Evolutionary conservation across 352 stramenopile species (phyloP), one percentile per base, ranked within the genome.

Genomic region (Globisporangium heterothallicum): DNA sequence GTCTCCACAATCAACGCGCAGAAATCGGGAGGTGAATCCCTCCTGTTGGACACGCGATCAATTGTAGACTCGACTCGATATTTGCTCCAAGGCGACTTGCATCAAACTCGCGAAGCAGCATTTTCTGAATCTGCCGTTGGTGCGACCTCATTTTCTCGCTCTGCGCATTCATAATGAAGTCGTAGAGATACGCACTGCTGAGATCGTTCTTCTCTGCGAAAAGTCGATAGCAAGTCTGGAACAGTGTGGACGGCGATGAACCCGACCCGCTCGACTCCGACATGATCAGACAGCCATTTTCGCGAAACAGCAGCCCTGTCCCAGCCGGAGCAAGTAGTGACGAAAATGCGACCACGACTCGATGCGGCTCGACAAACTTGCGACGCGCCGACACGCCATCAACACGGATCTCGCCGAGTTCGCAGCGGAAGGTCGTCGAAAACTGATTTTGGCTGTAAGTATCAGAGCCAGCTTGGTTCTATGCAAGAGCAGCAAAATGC

Each of bases 211-310:
- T 3, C 29, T 58, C 50, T 0, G 42, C 29, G 30, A 36, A 35
- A 16, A 58, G 18, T 0, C 30, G 41, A 24, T 58, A 58, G 18
- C 50, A 42, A 2, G 30, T 44, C 51, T 58, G 51, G 42, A 58
- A 45, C 19, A 50, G 14, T 27, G 24, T 19, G 14, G 30, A 3
- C 16, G 30, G 6, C 30, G 30, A 36, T 13, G 51, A 8, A 36
- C 30, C 6, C 30, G 16, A 36, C 30, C 2, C 29, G 10, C 51
- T n/a, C 21, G 51, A 51, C 16, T 58, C 22, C 21, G 51, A 51
- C 16, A 44, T 26, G 22, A 59, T 29, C 6, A 59, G 16, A 34
- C 43, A 59, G 18, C 44, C 34, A 12, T 43, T 59, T 25, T 59
- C 53, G 24, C 53, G 53, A 18, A 53, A 59, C 4, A 47, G 4